phyloP scores from a whole-genome alignment of 331 rosid genomes.

The Quercus tomentella region DNA sequence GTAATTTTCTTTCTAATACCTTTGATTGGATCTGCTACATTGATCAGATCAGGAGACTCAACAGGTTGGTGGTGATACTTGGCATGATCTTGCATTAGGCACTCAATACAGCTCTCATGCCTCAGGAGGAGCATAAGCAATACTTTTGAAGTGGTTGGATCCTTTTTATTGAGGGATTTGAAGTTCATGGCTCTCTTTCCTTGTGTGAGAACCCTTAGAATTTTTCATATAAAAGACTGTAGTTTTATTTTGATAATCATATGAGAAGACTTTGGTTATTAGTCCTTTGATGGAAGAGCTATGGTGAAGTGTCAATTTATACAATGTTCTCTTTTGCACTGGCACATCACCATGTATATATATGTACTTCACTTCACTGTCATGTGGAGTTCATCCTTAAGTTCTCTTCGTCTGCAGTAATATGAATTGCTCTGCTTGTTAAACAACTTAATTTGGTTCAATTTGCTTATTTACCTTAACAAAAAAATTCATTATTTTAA shows the following conservation, averaged over 20 bases:
- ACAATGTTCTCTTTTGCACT: neutral
- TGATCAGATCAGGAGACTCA: constrained; percentile 66
- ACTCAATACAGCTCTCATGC: constrained; percentile 29
- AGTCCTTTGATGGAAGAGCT: neutral
- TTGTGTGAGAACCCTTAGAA: neutral
- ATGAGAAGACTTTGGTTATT: neutral
- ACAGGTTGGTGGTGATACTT: constrained; percentile 52
- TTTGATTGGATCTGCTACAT: neutral
- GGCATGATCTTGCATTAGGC: constrained; percentile 80
- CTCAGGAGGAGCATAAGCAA: neutral
- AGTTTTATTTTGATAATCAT: neutral
- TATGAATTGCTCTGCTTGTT: neutral
- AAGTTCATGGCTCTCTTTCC: neutral
- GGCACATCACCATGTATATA: neutral
- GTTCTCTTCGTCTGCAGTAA: neutral
- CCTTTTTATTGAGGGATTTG: neutral
- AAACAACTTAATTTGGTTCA: too few relatives aligned
- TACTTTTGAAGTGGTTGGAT: neutral
- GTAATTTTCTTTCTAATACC: neutral
- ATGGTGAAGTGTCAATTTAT: neutral
- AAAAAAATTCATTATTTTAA: too few relatives aligned
- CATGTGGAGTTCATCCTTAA: neutral
- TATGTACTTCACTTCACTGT: neutral
- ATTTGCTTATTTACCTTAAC: too few relatives aligned
- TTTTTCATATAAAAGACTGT: neutral